Base-by-base conservation (phyloP, 2,329 filamentous ascomycete genomes). In the Aspergillus calidoustus region DNA sequence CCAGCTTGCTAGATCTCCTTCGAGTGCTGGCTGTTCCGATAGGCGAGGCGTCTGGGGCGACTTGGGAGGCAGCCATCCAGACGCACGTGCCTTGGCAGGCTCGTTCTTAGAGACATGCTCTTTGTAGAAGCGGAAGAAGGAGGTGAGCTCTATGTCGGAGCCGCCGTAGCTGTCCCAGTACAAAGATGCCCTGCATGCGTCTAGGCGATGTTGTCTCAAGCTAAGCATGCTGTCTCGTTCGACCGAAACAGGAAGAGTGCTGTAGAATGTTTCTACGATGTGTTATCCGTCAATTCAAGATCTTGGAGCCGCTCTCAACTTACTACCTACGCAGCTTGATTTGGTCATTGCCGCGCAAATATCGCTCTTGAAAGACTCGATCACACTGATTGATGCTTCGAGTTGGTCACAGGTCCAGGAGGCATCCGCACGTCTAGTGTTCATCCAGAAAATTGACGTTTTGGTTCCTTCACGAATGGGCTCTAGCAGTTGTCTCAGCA, bases 361-460 rank as follows among this genome's bases (percentile, higher is more conserved):
- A 41, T 71, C 64, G 7, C 60, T 38, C 44, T 72, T 68, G 62
- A 72, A 72, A 30, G 55, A 31, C 31, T 68, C 57, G n/a, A 72
- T 66, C 13, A 69, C 61, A 31, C 43, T 64, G 23, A 65, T 63
- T 2, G 69, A 63, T n/a, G 60, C 62, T 49, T 66, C 66, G 9
- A 66, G 65, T 41, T 64, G 58, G 48, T 67, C 43, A 38, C 60
- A 67, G 13, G 60, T 61, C 38, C 61, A 53, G 11, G 52, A 49
- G 28, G 53, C 46, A 7, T 62, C 41, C 7, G 28, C 38, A 28
- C 62, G 60, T 48, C 68, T 56, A 22, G 51, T 58, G 15, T 64
- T 63, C 28, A 71, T 62, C 67, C 68, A 68, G 46, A 64, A 68
- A 31, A 69, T 61, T 2, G 59, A 50, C 3, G 51, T 60, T 2